These are phyloP conservation scores for Pseudogymnoascus sp. DNA, from an alignment of 2,329 filamentous ascomycete genomes.

Conservation along the genomic window DNA sequence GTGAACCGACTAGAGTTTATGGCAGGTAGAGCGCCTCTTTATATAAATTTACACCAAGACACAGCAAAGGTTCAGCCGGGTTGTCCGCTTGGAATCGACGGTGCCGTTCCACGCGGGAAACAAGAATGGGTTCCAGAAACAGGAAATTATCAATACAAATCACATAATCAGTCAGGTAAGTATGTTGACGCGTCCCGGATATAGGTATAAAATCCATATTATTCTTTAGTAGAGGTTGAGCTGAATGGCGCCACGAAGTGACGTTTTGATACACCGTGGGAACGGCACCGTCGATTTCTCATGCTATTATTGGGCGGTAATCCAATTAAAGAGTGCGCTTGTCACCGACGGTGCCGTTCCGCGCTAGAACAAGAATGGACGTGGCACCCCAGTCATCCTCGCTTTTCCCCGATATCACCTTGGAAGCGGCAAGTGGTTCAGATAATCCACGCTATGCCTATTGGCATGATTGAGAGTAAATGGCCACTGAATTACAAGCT, in stretches of 20 bases:
- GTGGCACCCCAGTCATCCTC: not conserved
- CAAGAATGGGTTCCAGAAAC: not conserved
- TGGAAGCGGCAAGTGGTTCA: no score
- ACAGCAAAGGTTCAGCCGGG: not conserved
- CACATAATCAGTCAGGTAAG: not conserved
- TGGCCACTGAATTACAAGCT: no score
- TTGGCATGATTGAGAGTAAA: no score
- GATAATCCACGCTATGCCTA: no score
- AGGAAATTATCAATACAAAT: not conserved
- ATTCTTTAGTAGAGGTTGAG: not conserved
- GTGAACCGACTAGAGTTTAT: not conserved
- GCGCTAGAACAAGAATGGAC: not conserved
- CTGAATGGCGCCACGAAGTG: not conserved
- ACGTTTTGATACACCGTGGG: not conserved
- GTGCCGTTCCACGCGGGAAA: no score
- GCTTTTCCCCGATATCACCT: no score
- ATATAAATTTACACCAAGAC: not conserved
- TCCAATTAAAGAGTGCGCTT: not conserved
- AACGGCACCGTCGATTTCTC: slow-evolving; percentile 5
- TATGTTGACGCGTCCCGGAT: not conserved
- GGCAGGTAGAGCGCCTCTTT: not conserved
- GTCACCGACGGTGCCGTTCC: not conserved
- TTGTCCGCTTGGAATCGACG: not conserved
- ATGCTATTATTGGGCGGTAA: not conserved
- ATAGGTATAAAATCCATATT: not conserved